phyloP scores from a whole-genome alignment of 352 stramenopile genomes.

The Phytophthora meadii region DNA sequence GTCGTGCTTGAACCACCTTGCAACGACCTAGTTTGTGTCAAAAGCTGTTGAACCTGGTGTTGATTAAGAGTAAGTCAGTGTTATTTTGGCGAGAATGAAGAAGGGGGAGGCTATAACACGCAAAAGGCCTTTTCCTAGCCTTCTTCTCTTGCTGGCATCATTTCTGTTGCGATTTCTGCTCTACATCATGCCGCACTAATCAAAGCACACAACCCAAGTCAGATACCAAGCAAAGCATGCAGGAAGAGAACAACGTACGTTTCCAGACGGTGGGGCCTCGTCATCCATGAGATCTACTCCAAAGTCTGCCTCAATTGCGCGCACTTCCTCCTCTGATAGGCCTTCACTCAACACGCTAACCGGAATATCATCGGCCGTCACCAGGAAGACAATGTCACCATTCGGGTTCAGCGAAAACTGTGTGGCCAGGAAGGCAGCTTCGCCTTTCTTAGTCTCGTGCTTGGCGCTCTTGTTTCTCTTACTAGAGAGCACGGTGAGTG shows the following conservation, averaged over 20 bases:
- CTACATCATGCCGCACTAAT: slow-evolving; percentile 45
- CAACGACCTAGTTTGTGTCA: slow-evolving; percentile 1
- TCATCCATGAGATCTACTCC: slow-evolving; percentile 62
- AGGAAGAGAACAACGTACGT: slow-evolving; percentile 38
- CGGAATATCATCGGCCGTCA: slow-evolving; percentile 68
- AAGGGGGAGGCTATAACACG: slow-evolving; percentile 14
- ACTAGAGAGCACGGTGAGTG: slow-evolving; percentile 79
- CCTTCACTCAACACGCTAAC: slow-evolving; percentile 75
- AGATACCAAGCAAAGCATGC: slow-evolving; percentile 3
- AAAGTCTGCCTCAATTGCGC: slow-evolving; percentile 62
- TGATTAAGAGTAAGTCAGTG: not conserved
- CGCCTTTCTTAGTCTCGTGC: slow-evolving; percentile 71
- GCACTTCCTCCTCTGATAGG: slow-evolving; percentile 64
- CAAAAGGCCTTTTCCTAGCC: slow-evolving; percentile 17
- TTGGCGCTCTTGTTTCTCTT: slow-evolving; percentile 84
- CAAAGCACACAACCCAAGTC: slow-evolving; percentile 3
- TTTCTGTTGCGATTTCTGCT: slow-evolving; percentile 11
- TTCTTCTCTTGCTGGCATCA: slow-evolving; percentile 28
- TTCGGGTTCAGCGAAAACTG: slow-evolving; percentile 81
- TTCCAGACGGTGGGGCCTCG: slow-evolving; percentile 54
- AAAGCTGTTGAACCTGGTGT: not conserved
- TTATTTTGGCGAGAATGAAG: slow-evolving; percentile 34
- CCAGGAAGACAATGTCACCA: slow-evolving; percentile 73
- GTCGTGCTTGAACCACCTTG: not conserved
- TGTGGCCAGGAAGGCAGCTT: slow-evolving; percentile 81